A percentile compares a stretch with the other conserved stretches of the same genome.
phyloP scores from a whole-genome alignment of 1,139 yeast species.

The Yamadazyma aaseri region DNA sequence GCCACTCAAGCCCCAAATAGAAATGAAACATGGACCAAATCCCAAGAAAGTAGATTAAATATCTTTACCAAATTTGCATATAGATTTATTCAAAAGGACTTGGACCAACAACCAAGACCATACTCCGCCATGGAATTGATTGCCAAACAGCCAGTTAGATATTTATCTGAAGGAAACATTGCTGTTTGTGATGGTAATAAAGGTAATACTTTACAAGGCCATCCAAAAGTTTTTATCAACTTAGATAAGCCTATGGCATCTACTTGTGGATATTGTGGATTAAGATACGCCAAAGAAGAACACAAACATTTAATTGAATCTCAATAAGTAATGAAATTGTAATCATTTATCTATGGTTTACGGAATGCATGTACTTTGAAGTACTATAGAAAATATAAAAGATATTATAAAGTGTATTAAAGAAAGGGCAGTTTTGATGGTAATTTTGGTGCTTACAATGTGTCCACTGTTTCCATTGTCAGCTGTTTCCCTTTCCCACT shows the following conservation, averaged over 20 bases:
- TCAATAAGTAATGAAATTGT: background rate
- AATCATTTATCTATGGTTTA: background rate
- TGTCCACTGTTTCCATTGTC: too few relatives aligned
- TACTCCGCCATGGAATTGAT: slow-evolving; percentile 84
- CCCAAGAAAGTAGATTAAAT: slow-evolving; percentile 63
- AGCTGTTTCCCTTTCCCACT: too few relatives aligned
- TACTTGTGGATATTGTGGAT: slow-evolving; percentile 57
- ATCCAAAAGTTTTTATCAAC: slow-evolving; percentile 72
- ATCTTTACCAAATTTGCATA: slow-evolving; percentile 55
- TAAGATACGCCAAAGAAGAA: slow-evolving; percentile 59
- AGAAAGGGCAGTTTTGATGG: too few relatives aligned
- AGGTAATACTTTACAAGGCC: slow-evolving; percentile 71
- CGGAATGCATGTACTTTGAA: slow-evolving; percentile 1
- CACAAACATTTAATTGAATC: slow-evolving; percentile 37
- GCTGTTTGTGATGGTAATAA: slow-evolving; percentile 88
- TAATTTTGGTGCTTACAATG: too few relatives aligned
- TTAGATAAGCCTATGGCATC: slow-evolving; percentile 14
- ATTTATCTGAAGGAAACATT: slow-evolving; percentile 50
- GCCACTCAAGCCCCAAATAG: slow-evolving; percentile 77
- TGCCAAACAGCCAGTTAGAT: slow-evolving; percentile 69
- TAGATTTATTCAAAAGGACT: slow-evolving; percentile 71
- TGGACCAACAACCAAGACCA: slow-evolving; percentile 71
- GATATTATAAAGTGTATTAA: background rate
- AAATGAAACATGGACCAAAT: slow-evolving; percentile 63
- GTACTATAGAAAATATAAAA: slow-evolving; percentile 1